Evolutionary conservation across 1,284 basidiomycete genomes (phyloP).

Genomic region (Cryptococcus neoformans): DNA sequence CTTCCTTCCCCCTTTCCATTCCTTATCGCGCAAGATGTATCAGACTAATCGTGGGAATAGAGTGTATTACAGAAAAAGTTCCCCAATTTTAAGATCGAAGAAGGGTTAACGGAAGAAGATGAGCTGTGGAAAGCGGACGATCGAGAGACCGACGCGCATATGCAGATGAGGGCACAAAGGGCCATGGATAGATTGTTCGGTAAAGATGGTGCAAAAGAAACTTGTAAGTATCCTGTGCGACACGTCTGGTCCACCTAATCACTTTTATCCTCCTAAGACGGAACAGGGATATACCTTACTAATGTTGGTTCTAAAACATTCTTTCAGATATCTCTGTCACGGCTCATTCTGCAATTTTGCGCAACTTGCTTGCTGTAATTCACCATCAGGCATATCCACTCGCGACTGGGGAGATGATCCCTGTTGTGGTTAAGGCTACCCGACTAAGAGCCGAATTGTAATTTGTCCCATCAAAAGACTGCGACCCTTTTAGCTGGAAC

Average conservation of each 20-base stretch:
- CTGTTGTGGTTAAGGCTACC: constrained; percentile 46
- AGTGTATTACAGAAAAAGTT: constrained; percentile 59
- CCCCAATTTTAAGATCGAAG: constrained; percentile 63
- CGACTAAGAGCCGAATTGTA: background rate
- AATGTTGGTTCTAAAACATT: background rate
- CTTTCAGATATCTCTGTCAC: constrained; percentile 50
- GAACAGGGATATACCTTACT: constrained; percentile 26
- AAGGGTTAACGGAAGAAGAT: constrained; percentile 68
- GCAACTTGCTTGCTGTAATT: constrained; percentile 44
- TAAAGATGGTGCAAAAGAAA: constrained; percentile 49
- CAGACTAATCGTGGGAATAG: constrained; percentile 12
- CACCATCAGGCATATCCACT: constrained; percentile 44
- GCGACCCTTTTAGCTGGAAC: background rate
- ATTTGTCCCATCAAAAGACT: too few species aligned
- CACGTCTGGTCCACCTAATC: background rate
- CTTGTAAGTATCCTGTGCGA: constrained; percentile 51
- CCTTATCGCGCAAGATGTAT: background rate
- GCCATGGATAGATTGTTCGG: constrained; percentile 66
- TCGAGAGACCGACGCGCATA: constrained; percentile 62
- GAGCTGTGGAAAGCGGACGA: constrained; percentile 62
- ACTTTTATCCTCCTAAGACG: constrained; percentile 34
- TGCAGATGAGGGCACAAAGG: constrained; percentile 56
- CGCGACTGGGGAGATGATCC: constrained; percentile 49
- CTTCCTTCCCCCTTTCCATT: too few species aligned
- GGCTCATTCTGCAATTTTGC: constrained; percentile 50